Evolutionary conservation across 805 yeast genomes (phyloP).

Genomic region (Blastobotrys parvus): DNA sequence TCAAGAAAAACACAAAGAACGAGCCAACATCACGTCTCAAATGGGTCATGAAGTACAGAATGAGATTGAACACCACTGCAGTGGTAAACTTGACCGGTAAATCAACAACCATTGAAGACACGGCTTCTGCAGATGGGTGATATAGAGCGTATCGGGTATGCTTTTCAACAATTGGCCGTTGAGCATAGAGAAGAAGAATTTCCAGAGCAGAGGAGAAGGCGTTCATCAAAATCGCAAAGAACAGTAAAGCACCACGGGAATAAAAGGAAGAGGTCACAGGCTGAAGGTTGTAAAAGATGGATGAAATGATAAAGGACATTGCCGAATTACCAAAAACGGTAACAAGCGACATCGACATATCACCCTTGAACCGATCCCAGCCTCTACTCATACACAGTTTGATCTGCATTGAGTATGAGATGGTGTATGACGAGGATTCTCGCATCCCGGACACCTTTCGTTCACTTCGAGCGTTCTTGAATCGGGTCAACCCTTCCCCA

Average conservation of each 20-base stretch:
- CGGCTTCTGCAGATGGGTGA: slow-evolving; percentile 56
- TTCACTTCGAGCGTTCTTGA: slow-evolving; percentile 23
- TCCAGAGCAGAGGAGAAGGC: slow-evolving; percentile 40
- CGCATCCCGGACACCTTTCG: slow-evolving; percentile 27
- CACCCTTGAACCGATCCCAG: slow-evolving; percentile 46
- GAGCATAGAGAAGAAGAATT: slow-evolving; percentile 35
- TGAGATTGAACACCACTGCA: slow-evolving; percentile 39
- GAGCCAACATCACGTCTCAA: slow-evolving; percentile 45
- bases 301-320: slow-evolving; percentile 50
- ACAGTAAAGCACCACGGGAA: slow-evolving; percentile 52
- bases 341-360: slow-evolving; percentile 38
- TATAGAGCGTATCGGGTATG: slow-evolving; percentile 51
- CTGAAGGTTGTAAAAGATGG: slow-evolving; percentile 46
- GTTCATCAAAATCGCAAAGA: slow-evolving; percentile 42
- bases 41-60: slow-evolving; percentile 46
- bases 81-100: slow-evolving; percentile 42
- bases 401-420: slow-evolving; percentile 39
- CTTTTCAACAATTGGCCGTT: slow-evolving; percentile 50
- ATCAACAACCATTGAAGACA: slow-evolving; percentile 54
- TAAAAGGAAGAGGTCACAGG: slow-evolving; percentile 45
- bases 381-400: slow-evolving; percentile 40
- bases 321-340: slow-evolving; percentile 37
- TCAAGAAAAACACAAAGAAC: slow-evolving; percentile 44
- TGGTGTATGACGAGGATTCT: slow-evolving; percentile 33
- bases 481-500: slow-evolving; percentile 20